These are phyloP conservation scores for Eudorina sp. DNA, from an alignment of 139 green algal genomes.

Conservation along the genomic window DNA sequence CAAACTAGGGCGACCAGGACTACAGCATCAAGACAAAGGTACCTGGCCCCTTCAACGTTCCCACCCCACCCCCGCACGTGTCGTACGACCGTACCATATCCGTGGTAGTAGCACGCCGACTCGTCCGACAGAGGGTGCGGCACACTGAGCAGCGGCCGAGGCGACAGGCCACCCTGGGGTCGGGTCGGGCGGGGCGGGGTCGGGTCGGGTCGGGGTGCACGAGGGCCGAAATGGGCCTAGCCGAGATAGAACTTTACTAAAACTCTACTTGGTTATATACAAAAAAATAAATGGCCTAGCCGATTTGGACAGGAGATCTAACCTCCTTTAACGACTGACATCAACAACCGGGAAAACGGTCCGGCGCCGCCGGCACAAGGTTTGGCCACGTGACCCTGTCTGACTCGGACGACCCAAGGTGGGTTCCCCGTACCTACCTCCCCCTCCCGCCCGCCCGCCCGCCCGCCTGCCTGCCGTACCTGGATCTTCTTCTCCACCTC, in stretches of 20 bases:
- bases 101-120: conserved; percentile 83
- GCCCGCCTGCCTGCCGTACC: conserved; percentile 34
- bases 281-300: no score
- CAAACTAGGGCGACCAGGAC: no score
- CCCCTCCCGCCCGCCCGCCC: not conserved
- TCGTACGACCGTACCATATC: conserved; percentile 61
- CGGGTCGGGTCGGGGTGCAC: not conserved
- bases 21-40: no score
- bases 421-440: not conserved
- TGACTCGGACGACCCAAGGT: not conserved
- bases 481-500: conserved; percentile 72
- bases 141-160: conserved; percentile 75
- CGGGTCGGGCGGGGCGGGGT: not conserved
- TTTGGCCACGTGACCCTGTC: not conserved
- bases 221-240: no score
- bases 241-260: no score
- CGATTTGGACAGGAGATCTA: no score
- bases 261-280: no score
- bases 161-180: conserved; percentile 59
- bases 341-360: no score
- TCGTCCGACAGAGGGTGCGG: conserved; percentile 88
- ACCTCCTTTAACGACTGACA: no score
- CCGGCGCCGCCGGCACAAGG: no score
- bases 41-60: no score
- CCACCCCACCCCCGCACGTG: no score